Percentiles rank a stretch among this genome's conserved stretches.
Conservation (phyloP, 352 stramenopile genomes). For the Globisporangium splendens region DNA sequence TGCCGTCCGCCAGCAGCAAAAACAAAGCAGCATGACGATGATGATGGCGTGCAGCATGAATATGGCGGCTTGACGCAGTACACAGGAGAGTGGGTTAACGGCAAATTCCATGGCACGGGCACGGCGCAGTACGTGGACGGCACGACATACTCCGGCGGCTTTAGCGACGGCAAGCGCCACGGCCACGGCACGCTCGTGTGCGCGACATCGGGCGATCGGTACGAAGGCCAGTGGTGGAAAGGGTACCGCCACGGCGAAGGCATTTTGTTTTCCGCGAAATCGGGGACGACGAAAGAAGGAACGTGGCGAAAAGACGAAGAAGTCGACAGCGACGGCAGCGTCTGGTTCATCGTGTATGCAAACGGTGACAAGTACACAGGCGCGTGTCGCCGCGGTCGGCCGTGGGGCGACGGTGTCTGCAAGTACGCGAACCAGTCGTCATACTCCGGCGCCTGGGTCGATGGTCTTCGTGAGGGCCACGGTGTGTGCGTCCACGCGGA, state of each 20-base stretch:
- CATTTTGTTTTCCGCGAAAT: constrained; percentile 41
- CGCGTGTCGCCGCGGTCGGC: constrained; percentile 45
- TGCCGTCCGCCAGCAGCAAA: constrained; percentile 16
- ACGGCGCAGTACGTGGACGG: constrained; percentile 84
- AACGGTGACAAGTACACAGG: constrained; percentile 82
- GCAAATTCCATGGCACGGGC: constrained; percentile 72
- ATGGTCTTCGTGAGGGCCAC: constrained; percentile 75
- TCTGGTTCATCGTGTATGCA: constrained; percentile 65
- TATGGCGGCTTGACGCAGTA: constrained; percentile 58
- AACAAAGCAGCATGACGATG: constrained; percentile 7
- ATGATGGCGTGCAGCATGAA: constrained; percentile 3
- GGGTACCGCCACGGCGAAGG: constrained; percentile 70
- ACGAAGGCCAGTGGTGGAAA: constrained; percentile 77
- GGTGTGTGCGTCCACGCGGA: constrained; percentile 64
- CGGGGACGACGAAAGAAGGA: constrained; percentile 61
- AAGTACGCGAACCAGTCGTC: constrained; percentile 89
- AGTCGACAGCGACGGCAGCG: constrained; percentile 31
- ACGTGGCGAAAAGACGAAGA: constrained; percentile 58
- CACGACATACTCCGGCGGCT: constrained; percentile 87
- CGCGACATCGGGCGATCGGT: constrained; percentile 35
- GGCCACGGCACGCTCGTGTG: constrained; percentile 56
- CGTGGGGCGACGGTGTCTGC: constrained; percentile 81
- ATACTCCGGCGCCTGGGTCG: constrained; percentile 83
- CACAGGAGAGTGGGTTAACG: constrained; percentile 57
- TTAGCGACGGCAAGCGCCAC: constrained; percentile 66